Conservation (phyloP, 257 asterid species). For the Asclepias syriaca region DNA sequence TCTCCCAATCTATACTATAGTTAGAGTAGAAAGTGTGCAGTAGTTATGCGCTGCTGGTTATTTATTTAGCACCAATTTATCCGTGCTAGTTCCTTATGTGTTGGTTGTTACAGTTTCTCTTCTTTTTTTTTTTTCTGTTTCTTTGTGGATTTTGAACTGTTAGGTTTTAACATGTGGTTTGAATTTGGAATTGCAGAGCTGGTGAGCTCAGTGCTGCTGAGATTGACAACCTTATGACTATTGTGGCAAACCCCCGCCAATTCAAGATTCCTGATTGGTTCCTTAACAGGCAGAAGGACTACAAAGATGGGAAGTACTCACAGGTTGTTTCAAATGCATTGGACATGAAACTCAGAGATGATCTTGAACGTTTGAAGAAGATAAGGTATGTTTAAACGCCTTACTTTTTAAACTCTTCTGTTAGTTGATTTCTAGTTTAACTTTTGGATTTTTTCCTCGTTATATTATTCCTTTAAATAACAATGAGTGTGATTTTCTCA, state of each 20-base stretch:
- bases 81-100: background rate
- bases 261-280: slow-evolving; percentile 53
- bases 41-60: background rate
- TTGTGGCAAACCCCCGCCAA: slow-evolving; percentile 45
- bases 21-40: background rate
- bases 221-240: slow-evolving; percentile 36
- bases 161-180: background rate
- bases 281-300: slow-evolving; percentile 50
- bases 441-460: background rate
- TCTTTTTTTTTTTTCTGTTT: too few relatives aligned
- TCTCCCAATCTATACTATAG: background rate
- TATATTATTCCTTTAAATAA: background rate
- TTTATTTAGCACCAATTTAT: background rate
- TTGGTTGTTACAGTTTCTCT: too few relatives aligned
- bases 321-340: slow-evolving; percentile 49
- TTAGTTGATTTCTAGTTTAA: too few relatives aligned
- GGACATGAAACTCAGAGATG: slow-evolving; percentile 57
- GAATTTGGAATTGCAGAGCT: slow-evolving; percentile 21
- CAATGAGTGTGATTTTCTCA: slow-evolving; percentile 8
- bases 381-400: slow-evolving; percentile 19
- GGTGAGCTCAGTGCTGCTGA: slow-evolving; percentile 45
- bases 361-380: slow-evolving; percentile 40
- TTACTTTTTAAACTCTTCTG: too few relatives aligned
- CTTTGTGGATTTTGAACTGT: background rate
- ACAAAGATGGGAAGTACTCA: slow-evolving; percentile 44